These are phyloP conservation scores for Neofusicoccum laricinum DNA, from an alignment of 2,329 filamentous ascomycete genomes.

Conservation along the genomic window DNA sequence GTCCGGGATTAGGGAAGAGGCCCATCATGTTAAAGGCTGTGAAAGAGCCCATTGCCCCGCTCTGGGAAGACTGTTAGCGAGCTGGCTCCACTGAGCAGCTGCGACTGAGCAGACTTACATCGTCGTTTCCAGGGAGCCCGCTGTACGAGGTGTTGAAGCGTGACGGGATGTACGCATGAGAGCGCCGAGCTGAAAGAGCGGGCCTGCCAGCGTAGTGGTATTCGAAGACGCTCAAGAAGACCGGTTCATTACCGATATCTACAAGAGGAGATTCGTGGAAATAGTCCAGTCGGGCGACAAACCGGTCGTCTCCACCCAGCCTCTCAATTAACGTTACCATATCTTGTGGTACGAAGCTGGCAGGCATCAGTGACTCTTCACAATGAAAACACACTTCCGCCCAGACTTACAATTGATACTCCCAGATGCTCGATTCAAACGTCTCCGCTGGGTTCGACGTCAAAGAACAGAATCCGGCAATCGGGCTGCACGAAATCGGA, in stretches of 20 bases:
- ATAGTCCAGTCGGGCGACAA: constrained; percentile 42
- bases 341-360: constrained; percentile 44
- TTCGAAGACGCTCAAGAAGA: constrained; percentile 45
- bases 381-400: neutral
- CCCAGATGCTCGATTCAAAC: constrained; percentile 70
- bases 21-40: constrained; percentile 44
- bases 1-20: constrained; percentile 46
- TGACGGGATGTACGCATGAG: constrained; percentile 44
- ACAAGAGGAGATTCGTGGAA: constrained; percentile 44
- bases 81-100: too few relatives aligned
- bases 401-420: constrained; percentile 63
- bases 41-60: constrained; percentile 47
- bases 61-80: constrained; percentile 14
- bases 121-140: constrained; percentile 48
- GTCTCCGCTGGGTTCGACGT: constrained; percentile 58
- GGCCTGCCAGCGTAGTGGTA: constrained; percentile 47
- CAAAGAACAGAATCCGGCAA: constrained; percentile 31
- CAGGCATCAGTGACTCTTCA: neutral
- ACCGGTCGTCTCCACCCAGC: constrained; percentile 40
- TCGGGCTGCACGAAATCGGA: constrained; percentile 44
- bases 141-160: constrained; percentile 41
- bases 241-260: constrained; percentile 48
- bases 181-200: constrained; percentile 39
- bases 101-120: constrained; percentile 20
- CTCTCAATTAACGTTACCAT: constrained; percentile 37